Evolutionary conservation across 2,329 filamentous ascomycete genomes (phyloP).

Genomic region (Stagonosporopsis cucurbitacearum): DNA sequence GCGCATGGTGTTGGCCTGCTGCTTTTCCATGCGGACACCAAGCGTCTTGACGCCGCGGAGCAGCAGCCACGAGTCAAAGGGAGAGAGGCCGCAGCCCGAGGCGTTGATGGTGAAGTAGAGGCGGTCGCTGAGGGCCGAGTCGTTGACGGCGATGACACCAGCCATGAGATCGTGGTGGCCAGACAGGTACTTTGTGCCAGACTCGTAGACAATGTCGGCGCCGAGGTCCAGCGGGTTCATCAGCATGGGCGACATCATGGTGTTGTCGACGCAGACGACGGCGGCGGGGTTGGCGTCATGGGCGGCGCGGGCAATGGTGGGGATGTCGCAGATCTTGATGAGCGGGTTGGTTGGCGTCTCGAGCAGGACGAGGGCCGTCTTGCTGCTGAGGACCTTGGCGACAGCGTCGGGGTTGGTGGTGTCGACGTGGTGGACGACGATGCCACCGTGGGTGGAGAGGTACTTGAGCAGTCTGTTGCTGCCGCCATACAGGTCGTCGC

Average conservation of each 20-base stretch:
- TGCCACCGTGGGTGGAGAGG: slow-evolving; percentile 85
- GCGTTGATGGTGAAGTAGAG: slow-evolving; percentile 98
- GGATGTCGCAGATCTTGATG: slow-evolving; percentile 96
- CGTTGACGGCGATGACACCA: slow-evolving; percentile 91
- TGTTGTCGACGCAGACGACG: slow-evolving; percentile 94
- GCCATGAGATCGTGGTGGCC: slow-evolving; percentile 99
- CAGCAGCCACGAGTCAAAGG: slow-evolving; percentile 94
- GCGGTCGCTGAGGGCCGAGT: slow-evolving; percentile 79
- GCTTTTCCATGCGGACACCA: slow-evolving; percentile 98
- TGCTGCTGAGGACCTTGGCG: slow-evolving; percentile 70
- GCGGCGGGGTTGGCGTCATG: slow-evolving; percentile 80
- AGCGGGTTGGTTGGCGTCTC: slow-evolving; percentile 97
- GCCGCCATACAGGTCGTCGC: slow-evolving; percentile 95
- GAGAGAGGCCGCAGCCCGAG: slow-evolving; percentile 90
- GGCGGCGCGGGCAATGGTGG: slow-evolving; percentile 74
- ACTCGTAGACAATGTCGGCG: slow-evolving; percentile 96
- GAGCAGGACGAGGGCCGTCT: slow-evolving; percentile 93
- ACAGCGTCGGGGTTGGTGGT: slow-evolving; percentile 81
- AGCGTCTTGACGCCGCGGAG: slow-evolving; percentile 96
- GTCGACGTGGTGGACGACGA: slow-evolving; percentile 94
- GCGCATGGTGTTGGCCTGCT: slow-evolving; percentile 87
- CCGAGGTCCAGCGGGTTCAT: slow-evolving; percentile 93
- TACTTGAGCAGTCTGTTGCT: slow-evolving; percentile 94
- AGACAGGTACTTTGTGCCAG: slow-evolving; percentile 95
- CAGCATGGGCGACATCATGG: slow-evolving; percentile 96